Percentiles rank a stretch among this genome's conserved stretches.
Conservation (phyloP, 2,329 filamentous ascomycete genomes). For the Botrytis elliptica region DNA sequence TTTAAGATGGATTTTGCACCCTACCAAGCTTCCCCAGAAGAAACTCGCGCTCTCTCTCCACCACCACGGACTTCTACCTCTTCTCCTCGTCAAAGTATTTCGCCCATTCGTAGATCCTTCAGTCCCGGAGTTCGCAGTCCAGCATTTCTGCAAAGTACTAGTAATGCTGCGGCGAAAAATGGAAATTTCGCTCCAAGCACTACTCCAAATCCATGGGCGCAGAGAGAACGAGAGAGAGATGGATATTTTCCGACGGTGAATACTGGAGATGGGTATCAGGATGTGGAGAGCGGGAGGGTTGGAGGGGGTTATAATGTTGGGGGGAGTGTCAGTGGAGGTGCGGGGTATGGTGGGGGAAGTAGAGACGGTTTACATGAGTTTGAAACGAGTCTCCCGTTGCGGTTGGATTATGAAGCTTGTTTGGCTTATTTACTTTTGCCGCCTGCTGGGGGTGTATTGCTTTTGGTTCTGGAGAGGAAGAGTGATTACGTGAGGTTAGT, state of each 20-base stretch:
- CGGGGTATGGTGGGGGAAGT: neutral
- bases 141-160: constrained; percentile 16
- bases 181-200: constrained; percentile 26
- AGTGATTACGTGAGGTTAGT: constrained; percentile 85
- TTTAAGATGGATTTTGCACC: constrained; percentile 84
- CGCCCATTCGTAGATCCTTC: constrained; percentile 50
- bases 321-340: neutral
- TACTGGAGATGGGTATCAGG: constrained; percentile 15
- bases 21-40: constrained; percentile 91
- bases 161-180: constrained; percentile 27
- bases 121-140: constrained; percentile 44
- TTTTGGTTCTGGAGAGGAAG: constrained; percentile 86
- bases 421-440: constrained; percentile 84
- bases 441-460: constrained; percentile 78
- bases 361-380: constrained; percentile 71
- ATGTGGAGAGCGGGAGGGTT: constrained; percentile 17
- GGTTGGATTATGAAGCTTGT: constrained; percentile 87
- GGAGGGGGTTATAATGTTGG: neutral
- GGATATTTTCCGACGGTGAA: constrained; percentile 20
- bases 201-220: constrained; percentile 23
- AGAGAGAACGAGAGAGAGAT: constrained; percentile 22
- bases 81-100: constrained; percentile 50
- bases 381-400: constrained; percentile 82
- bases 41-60: constrained; percentile 76
- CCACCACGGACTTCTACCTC: constrained; percentile 41